Base-by-base conservation (phyloP, 768 basidiomycete genomes). In the Porphyrellus cyaneotinctus region DNA sequence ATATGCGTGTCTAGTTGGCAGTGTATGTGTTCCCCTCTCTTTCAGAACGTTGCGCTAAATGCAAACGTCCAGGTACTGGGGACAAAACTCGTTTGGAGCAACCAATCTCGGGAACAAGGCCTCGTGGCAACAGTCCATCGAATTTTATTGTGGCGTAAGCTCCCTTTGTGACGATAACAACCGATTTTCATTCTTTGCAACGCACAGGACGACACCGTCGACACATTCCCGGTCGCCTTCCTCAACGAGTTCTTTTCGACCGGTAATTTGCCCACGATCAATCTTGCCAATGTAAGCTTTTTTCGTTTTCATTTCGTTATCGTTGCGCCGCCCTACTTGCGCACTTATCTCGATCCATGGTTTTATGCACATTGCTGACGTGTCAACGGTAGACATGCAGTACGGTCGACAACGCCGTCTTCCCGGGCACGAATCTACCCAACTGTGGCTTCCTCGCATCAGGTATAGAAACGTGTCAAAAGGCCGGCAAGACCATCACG, bases 391-490 rank as follows among this genome's bases (percentile, higher is more conserved):
- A 87, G 83, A 84, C 72, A n/a, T 87, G 87, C 69, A 87, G 81
- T 63, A 73, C 74, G 14, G 73, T 64, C 6, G 74, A 79, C 57
- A 78, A 84, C 49, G 64, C 77, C 1, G 75, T 79, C 17, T 88
- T 87, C 54, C 65, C 83, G 11, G 85, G 84, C 20, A 84, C 83
- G 17, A 67, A 72, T 30, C 76, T 89, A 26, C 78, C 83, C 12
- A 74, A 88, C 61, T 89, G 88, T 61, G 61, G 72, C 6, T 76
- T 76, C 54, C 70, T 89, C 35, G 83, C 83, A 2, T 57, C 77
- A 6, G 81, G 83, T 55, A 88, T 90, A 58, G 56, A 75, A 54
- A 71, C 76, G 31, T 88, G 88, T 66, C 87, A 89, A 66, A 68
- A 74, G 28, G 79, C 78, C 47, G 84, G 84, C 4, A 85, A 85